Conservation (phyloP, 2,329 filamentous ascomycete species). For the Ciborinia camelliae region DNA sequence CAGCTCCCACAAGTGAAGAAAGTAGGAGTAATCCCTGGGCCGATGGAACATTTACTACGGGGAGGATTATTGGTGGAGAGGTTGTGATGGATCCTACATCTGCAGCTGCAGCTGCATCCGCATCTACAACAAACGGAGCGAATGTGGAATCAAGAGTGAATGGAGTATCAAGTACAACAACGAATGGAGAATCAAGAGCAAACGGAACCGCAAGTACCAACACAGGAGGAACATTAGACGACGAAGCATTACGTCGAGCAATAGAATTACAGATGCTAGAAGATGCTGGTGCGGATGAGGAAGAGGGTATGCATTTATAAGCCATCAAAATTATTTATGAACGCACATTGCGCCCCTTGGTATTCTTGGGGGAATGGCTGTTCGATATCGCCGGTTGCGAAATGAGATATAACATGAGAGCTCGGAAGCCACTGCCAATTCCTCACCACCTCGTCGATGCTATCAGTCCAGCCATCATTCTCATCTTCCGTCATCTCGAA, state of each 20-base stretch:
- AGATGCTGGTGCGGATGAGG: slow-evolving; percentile 44
- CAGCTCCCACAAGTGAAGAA: slow-evolving; percentile 23
- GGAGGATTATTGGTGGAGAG: slow-evolving; percentile 51
- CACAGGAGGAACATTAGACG: slow-evolving; percentile 49
- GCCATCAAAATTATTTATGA: background rate
- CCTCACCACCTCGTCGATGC: background rate
- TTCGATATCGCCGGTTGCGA: background rate
- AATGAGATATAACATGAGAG: background rate
- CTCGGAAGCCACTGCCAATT: background rate
- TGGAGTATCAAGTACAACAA: slow-evolving; percentile 1
- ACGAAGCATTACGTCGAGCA: slow-evolving; percentile 56
- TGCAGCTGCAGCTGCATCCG: slow-evolving; percentile 15
- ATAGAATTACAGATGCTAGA: slow-evolving; percentile 54
- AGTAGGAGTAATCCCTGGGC: slow-evolving; percentile 47
- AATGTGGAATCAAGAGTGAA: slow-evolving; percentile 14
- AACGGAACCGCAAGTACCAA: slow-evolving; percentile 20
- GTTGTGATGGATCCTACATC: slow-evolving; percentile 43
- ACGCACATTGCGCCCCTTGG: background rate
- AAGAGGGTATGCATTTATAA: slow-evolving; percentile 62
- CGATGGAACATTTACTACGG: slow-evolving; percentile 62
- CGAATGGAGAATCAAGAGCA: slow-evolving; percentile 8
- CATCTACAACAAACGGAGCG: slow-evolving; percentile 1
- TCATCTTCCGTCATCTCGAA: too few species aligned
- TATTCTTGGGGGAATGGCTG: background rate
- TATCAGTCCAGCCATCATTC: background rate